Percentiles rank a stretch among this genome's conserved stretches.
Conservation (phyloP, 208 protist species). For the Leishmania turanica region DNA sequence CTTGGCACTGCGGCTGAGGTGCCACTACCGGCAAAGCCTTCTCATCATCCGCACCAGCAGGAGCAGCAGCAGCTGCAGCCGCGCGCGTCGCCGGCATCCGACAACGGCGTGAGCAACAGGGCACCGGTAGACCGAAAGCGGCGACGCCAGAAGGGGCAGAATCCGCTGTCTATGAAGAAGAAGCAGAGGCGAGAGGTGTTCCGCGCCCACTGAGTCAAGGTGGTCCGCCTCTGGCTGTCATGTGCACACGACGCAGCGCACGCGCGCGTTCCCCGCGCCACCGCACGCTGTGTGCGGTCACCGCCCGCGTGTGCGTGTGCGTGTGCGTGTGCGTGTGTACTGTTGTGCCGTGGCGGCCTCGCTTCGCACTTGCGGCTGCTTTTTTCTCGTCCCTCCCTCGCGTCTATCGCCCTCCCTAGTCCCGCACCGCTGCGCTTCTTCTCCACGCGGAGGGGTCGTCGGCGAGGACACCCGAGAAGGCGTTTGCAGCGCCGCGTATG, state of each 20-base stretch:
- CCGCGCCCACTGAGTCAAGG: slow-evolving; percentile 32
- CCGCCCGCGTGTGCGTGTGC: neutral
- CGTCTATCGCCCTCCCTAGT: neutral
- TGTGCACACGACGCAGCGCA: too few species aligned
- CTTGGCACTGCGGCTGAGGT: slow-evolving; percentile 26
- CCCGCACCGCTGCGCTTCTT: neutral
- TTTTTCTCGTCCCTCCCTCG: neutral
- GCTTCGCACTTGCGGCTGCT: neutral
- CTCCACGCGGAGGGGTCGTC: neutral
- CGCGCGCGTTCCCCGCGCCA: neutral
- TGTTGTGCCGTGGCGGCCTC: neutral
- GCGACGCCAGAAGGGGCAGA: slow-evolving; percentile 37
- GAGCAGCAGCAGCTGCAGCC: too few species aligned
- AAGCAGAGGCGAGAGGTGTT: slow-evolving; percentile 74
- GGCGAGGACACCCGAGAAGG: neutral
- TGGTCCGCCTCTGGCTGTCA: neutral
- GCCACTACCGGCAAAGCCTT: slow-evolving; percentile 10
- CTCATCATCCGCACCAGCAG: neutral
- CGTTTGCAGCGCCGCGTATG: neutral
- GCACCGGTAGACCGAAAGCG: slow-evolving; percentile 20
- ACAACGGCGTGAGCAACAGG: neutral
- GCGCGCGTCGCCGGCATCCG: neutral
- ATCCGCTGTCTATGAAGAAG: slow-evolving; percentile 87
- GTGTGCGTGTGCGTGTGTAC: too few species aligned
- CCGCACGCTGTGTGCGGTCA: neutral